These are phyloP conservation scores for Diaporthe sp. DNA, from an alignment of 2,329 filamentous ascomycete genomes.

Conservation along the genomic window DNA sequence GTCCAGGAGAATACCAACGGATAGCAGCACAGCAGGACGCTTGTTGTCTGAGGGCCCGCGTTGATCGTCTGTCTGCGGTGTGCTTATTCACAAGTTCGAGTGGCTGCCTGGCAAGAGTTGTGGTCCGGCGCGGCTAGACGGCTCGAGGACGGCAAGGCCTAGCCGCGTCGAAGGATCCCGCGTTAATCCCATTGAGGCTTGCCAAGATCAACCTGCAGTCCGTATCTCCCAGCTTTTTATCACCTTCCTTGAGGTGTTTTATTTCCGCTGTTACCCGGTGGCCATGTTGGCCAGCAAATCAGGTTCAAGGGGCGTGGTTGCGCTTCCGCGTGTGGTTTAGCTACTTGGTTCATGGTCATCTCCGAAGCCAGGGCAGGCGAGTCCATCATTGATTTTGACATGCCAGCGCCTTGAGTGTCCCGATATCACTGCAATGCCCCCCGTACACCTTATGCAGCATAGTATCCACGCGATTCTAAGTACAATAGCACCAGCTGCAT, in stretches of 20 bases:
- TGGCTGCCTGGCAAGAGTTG: constrained; percentile 1
- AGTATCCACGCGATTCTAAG: not conserved
- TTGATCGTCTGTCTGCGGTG: not conserved
- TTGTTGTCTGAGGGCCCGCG: not conserved
- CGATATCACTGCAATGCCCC: not conserved
- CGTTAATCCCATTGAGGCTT: not conserved
- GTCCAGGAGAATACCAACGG: not conserved
- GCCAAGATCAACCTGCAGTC: constrained; percentile 16
- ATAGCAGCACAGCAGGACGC: not conserved
- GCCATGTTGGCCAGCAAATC: not conserved
- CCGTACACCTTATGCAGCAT: not conserved
- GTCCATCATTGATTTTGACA: not conserved
- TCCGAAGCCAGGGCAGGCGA: not conserved
- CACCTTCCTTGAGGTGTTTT: not conserved
- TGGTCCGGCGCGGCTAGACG: constrained; percentile 1
- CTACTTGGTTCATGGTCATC: not conserved
- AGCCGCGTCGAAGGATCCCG: constrained; percentile 14
- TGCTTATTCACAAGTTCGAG: not conserved
- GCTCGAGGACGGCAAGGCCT: not conserved
- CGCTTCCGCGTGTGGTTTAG: not conserved
- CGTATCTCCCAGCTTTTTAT: not conserved
- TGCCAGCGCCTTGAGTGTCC: not conserved
- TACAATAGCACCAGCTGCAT: not conserved
- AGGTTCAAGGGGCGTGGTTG: not conserved
- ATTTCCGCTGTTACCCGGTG: not conserved